Percentiles rank a stretch among this genome's conserved stretches.
Evolutionary conservation across 2,329 filamentous ascomycete species (phyloP).

Genomic region (Delphinella strobiligena): DNA sequence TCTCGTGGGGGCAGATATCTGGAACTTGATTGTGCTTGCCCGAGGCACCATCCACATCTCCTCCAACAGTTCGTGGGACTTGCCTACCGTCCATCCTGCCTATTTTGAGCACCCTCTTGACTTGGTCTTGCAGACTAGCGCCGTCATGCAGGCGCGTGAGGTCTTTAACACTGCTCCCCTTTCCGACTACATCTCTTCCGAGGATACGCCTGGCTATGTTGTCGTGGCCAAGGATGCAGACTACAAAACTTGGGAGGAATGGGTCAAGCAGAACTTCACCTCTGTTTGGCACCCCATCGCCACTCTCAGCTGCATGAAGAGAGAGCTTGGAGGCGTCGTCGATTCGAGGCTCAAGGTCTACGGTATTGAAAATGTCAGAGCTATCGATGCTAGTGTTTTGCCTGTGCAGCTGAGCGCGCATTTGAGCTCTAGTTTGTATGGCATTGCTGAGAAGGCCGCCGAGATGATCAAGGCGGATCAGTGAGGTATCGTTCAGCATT

Average conservation of each 20-base stretch:
- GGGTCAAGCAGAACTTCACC: constrained; percentile 15
- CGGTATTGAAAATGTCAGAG: constrained; percentile 12
- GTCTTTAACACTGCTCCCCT: constrained; percentile 15
- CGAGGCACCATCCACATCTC: constrained; percentile 16
- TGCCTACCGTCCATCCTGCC: constrained; percentile 29
- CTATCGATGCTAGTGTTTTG: constrained; percentile 14
- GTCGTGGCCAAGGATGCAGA: not conserved
- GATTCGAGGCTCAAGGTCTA: constrained; percentile 13
- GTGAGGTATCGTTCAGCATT: no score
- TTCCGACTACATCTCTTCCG: constrained; percentile 17
- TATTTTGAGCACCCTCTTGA: constrained; percentile 31
- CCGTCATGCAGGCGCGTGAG: constrained; percentile 21
- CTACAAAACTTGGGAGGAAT: constrained; percentile 13
- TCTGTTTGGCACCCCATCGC: constrained; percentile 19
- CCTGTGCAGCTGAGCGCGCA: constrained; percentile 15
- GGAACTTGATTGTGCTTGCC: constrained; percentile 21
- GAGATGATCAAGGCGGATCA: constrained; percentile 7
- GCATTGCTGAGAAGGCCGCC: constrained; percentile 13
- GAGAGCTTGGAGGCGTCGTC: constrained; percentile 16
- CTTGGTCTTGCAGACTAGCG: constrained; percentile 20
- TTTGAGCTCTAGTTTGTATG: constrained; percentile 12
- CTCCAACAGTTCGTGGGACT: constrained; percentile 16
- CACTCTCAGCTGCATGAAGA: constrained; percentile 18
- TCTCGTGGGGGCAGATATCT: constrained; percentile 24
- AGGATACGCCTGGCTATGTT: constrained; percentile 14